Base-by-base conservation (phyloP, 2,329 filamentous ascomycete species). In the Diaporthe vexans region DNA sequence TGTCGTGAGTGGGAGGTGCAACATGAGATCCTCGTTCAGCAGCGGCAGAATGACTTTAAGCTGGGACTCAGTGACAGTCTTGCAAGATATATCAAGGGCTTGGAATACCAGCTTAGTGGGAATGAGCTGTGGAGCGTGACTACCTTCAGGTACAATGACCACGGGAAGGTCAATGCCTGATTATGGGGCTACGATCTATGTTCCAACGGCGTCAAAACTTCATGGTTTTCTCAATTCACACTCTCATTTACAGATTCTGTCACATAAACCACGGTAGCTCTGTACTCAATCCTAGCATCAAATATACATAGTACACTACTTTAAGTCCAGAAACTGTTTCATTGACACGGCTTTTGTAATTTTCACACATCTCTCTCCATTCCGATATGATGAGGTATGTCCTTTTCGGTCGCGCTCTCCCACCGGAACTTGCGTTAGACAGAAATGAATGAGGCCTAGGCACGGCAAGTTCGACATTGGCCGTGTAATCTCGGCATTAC, bases 61-160 rank as follows among this genome's bases (percentile, higher is more conserved):
- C 48, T 51, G 48, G 48, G 8, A 24, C 6, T 51, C 48, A 51
- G 48, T 51, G 33, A 69, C n/a, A 69, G 48, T 9, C n/a, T 24
- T 26, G 58, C 48, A 15, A 58, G 46, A n/a, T 84, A 82, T 72
- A 57, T 82, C 24, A 77, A 81, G 59, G 81, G 82, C 0, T 58
- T 84, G 35, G 80, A 84, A 72, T 81, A 80, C 69, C 76, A 79
- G 75, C 80, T 77, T 77, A 77, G 71, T 74, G 79, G 75, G 75
- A 81, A 78, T 63, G 77, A 78, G 65, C n/a, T 73, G 6, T 76
- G 76, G 78, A 83, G 71, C 78, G 78, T 59, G 80, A 83, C 67
- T 76, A 81, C 77, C 74, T 75, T 74, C 77, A 65, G 75, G 40
- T 77, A 85, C 74, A 51, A 51, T n/a, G 48, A 51, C 24, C 48